phyloP scores from a whole-genome alignment of 768 basidiomycete genomes.

The Hydnum rufescens region DNA sequence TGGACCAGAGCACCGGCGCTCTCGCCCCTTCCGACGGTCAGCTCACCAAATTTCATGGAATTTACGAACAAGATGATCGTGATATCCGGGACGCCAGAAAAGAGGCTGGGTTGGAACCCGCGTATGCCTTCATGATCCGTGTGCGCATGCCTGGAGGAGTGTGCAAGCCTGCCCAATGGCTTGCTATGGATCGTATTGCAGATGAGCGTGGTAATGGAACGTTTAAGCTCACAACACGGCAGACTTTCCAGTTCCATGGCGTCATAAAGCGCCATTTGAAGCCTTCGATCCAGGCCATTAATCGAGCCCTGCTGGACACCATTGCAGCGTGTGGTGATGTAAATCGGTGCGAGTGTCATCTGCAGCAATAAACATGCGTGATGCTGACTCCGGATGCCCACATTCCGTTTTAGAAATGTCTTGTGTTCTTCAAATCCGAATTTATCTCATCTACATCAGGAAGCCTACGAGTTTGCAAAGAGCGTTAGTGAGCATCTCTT shows the following conservation, averaged over 20 bases:
- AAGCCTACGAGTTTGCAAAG: conserved; percentile 72
- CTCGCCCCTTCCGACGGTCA: conserved; percentile 80
- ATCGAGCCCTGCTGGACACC: conserved; percentile 76
- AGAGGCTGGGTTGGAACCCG: conserved; percentile 81
- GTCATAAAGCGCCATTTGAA: conserved; percentile 95
- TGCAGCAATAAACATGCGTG: conserved; percentile 8
- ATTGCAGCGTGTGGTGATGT: conserved; percentile 98
- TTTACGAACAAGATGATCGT: conserved; percentile 93
- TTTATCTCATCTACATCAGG: conserved; percentile 63
- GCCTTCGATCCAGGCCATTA: conserved; percentile 91
- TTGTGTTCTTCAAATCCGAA: conserved; percentile 82
- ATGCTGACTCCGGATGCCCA: not conserved
- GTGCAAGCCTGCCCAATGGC: conserved; percentile 80
- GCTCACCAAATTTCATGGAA: conserved; percentile 94
- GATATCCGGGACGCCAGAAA: conserved; percentile 95
- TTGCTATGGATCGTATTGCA: conserved; percentile 87
- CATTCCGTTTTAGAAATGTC: conserved; percentile 42
- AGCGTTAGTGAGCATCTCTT: conserved; percentile 68
- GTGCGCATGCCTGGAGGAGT: conserved; percentile 93
- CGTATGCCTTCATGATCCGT: conserved; percentile 97
- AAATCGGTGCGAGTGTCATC: conserved; percentile 39
- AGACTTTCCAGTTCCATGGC: conserved; percentile 99
- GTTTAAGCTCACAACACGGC: conserved; percentile 92
- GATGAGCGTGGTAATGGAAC: conserved; percentile 88
- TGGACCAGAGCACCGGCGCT: conserved; percentile 74